These are phyloP conservation scores for Calonectria hawksworthii DNA, from an alignment of 2,329 filamentous ascomycete genomes.

Conservation along the genomic window DNA sequence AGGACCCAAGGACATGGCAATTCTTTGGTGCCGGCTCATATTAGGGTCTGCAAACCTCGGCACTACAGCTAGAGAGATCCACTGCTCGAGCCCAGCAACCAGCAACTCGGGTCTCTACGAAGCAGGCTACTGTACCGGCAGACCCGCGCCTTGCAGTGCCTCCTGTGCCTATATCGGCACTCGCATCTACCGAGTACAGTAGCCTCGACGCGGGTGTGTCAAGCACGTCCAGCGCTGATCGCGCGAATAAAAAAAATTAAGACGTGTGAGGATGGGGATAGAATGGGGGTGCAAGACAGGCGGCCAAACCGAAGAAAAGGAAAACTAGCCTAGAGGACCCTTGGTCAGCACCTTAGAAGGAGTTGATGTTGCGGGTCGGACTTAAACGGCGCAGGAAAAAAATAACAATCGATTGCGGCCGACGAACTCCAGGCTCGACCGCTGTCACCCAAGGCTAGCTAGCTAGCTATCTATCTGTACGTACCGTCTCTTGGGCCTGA, in stretches of 20 bases:
- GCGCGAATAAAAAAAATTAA: neutral
- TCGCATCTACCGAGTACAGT: neutral
- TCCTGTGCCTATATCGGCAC: neutral
- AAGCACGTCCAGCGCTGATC: neutral
- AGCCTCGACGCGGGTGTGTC: neutral
- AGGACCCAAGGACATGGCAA: neutral
- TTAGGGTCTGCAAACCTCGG: neutral
- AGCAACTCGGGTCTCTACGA: slow-evolving; percentile 15
- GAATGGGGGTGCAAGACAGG: neutral
- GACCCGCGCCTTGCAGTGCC: neutral
- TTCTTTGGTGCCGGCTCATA: neutral
- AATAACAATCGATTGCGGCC: neutral
- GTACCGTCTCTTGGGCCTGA: neutral
- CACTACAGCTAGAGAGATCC: slow-evolving; percentile 6
- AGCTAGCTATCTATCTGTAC: neutral
- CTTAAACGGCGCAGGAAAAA: slow-evolving; percentile 1
- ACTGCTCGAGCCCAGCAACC: slow-evolving; percentile 25
- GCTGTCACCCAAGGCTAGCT: neutral
- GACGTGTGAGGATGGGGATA: neutral
- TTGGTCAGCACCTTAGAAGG: slow-evolving; percentile 12
- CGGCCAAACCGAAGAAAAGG: neutral
- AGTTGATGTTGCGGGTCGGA: slow-evolving; percentile 29
- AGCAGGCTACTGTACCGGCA: neutral
- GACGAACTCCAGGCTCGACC: slow-evolving; percentile 1
- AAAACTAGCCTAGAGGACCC: neutral